Percentiles rank a stretch among this genome's conserved stretches.
Conservation (phyloP, 305 asterid species). For the Solanum aculeatissimum region DNA sequence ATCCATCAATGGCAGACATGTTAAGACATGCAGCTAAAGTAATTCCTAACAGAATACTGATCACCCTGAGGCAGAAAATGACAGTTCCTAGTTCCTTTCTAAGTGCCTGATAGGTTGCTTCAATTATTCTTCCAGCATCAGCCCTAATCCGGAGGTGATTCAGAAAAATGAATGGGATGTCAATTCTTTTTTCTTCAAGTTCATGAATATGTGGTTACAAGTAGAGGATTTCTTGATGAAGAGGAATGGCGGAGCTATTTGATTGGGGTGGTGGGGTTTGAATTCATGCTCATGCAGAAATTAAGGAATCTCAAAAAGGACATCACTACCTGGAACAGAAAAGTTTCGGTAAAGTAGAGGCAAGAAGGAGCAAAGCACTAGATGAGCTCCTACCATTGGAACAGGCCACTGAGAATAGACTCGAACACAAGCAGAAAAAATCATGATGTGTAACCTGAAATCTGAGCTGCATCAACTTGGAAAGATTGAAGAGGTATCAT, state of each 20-base stretch:
- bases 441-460: not conserved
- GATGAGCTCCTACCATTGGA: not conserved
- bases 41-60: not conserved
- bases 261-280: not conserved
- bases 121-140: not conserved
- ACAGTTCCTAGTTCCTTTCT: not conserved
- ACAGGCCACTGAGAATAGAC: not conserved
- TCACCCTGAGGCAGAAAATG: not conserved
- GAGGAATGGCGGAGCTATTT: not conserved
- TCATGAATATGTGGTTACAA: not conserved
- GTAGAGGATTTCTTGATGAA: not conserved
- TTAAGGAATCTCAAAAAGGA: not conserved
- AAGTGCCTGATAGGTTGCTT: not conserved
- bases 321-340: not conserved
- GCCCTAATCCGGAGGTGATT: not conserved
- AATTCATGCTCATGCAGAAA: not conserved
- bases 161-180: not conserved
- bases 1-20: not conserved
- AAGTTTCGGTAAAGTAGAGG: not conserved
- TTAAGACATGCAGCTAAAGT: not conserved
- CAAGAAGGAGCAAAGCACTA: not conserved
- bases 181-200: not conserved
- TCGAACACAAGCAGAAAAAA: not conserved
- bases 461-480: no score
- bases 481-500: no score